Evolutionary conservation across 495 filamentous ascomycete species (phyloP), one percentile per base, ranked within the genome.

Genomic region (Lentithecium fluviatile): DNA sequence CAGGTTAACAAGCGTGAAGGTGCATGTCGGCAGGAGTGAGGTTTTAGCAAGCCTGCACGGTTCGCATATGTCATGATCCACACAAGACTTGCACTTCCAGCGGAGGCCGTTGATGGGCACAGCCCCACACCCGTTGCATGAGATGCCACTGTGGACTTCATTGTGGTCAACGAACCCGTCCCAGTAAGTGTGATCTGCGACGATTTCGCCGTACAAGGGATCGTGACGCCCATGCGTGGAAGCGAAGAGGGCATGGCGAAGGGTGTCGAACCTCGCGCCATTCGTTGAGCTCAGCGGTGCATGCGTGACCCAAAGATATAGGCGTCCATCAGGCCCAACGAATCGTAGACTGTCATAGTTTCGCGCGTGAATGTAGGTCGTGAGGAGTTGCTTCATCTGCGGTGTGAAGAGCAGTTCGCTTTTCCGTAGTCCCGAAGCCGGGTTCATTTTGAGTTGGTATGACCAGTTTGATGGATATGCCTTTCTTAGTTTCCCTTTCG

Each of bases 241-340:
- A 19, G 49, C 55, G 47, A 66, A 66, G 29, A 66, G 53, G 17
- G 64, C 64, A 23, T 66, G 64, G 17, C 64, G 64, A 2, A 62
- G 24, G 5, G 53, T 58, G 21, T 62, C 64, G 29, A 47, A 66
- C 6, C 58, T 12, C 1, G 45, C 12, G 5, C 64, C 64, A 15
- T 48, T 52, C 6, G 62, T 24, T 8, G 57, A 56, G 19, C 21
- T 51, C 1, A 62, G 13, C 3, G 52, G 64, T 7, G 26, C 38
- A 15, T 52, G 48, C 1, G 52, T 32, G 13, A 56, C 57, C 64
- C 64, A 66, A 29, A 37, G 23, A 20, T 66, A 66, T 4, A 7
- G 8, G 5, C 19, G 34, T 6, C 52, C 64, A 49, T 66, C 64
- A 4, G 48, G 37, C 2, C 52, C 53, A 15, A 52, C 15, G 54